Base-by-base conservation (phyloP, 169 alveolate species). In the Cryptosporidium sp. region DNA sequence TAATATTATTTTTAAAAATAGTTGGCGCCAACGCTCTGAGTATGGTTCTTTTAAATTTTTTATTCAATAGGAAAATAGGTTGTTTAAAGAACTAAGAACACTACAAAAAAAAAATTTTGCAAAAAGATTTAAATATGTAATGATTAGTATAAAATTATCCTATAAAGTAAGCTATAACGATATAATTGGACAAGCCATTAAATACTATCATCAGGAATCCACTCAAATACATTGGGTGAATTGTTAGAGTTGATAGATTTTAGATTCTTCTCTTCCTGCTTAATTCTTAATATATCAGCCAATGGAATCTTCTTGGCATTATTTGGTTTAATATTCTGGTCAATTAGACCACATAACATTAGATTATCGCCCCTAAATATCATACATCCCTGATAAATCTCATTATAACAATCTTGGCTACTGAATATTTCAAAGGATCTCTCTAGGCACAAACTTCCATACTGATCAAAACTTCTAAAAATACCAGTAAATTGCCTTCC, bases 401-500 rank as follows among this genome's bases (percentile, higher is more conserved):
- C 80, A 52, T 59, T 80, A 48, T 80, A 80, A 37, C 26, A 29
- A 9, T 80, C 41, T 7, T 65, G 16, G 29, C 9, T 43, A 48
- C 89, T 80, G 45, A 62, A 29, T 8, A 80, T 55, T 65, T 80
- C 89, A 67, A 59, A 80, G 21, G 75, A 59, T 39, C 29, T 65
- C 31, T 80, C 89, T 6, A 80, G 50, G 26, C 89, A 80, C 29
- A 80, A 62, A 23, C 89, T 80, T 6, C 89, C 89, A 62, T 80
- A 80, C 43, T 80, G 89, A 65, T 80, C 89, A 80, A 80, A 80
- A 48, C 89, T 80, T 62, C 89, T 59, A 33, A 80, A 80, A 31
- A 80, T 80, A 10, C 89, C 89, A 10, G 73, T 80, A 48, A 80
- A 80, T 33, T 80, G 89, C 29, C 89, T 80, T 29, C 89, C 75